Conservation (phyloP, 108 stramenopile genomes). For the Phaeodactylum tricornutum region DNA sequence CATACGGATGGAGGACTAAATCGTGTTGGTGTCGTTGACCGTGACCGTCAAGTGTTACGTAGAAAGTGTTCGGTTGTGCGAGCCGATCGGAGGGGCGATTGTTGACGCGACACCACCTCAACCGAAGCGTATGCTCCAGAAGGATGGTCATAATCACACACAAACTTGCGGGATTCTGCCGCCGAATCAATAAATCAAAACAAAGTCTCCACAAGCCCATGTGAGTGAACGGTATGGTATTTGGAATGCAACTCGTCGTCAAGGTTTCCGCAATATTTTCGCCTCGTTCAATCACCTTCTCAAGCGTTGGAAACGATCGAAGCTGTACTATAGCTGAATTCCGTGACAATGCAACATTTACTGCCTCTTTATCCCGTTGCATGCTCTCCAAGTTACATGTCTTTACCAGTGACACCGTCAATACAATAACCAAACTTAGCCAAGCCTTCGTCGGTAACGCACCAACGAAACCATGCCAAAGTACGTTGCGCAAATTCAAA, state of each 20-base stretch:
- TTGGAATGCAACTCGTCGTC: background rate
- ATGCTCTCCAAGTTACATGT: background rate
- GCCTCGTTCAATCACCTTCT: slow-evolving; percentile 1
- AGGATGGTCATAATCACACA: slow-evolving; percentile 21
- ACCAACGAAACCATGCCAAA: slow-evolving; percentile 62
- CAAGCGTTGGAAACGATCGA: background rate
- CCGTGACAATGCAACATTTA: background rate
- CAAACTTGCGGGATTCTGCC: slow-evolving; percentile 15
- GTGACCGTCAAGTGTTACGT: slow-evolving; percentile 61
- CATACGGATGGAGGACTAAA: slow-evolving; percentile 40
- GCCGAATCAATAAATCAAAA: background rate
- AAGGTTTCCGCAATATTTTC: background rate
- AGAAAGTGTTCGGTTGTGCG: slow-evolving; percentile 38
- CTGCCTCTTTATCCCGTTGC: background rate
- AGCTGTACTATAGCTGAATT: background rate
- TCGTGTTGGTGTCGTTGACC: slow-evolving; percentile 58
- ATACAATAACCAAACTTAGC: slow-evolving; percentile 33
- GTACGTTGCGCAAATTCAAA: slow-evolving; percentile 55
- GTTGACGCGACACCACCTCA: slow-evolving; percentile 50
- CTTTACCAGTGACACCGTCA: slow-evolving; percentile 16
- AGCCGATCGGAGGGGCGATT: slow-evolving; percentile 22
- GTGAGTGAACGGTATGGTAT: background rate
- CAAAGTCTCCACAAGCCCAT: background rate
- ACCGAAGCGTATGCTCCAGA: slow-evolving; percentile 42
- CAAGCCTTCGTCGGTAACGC: slow-evolving; percentile 41